Evolutionary conservation across 1,284 basidiomycete genomes (phyloP).

Genomic region (Moesziomyces antarcticus): DNA sequence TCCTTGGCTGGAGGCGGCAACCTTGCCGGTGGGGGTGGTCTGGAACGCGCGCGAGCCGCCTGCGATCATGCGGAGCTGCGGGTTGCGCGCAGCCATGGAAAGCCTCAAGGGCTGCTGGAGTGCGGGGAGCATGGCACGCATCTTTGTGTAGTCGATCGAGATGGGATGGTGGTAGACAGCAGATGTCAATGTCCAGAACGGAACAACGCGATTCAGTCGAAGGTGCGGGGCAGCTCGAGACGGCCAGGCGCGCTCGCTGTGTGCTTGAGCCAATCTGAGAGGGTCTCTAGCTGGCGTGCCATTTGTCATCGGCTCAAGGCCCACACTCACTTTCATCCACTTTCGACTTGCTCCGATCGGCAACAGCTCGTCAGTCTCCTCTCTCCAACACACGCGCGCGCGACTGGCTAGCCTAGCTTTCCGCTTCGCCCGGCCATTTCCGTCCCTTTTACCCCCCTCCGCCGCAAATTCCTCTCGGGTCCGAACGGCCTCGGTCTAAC

Average conservation of each 20-base stretch:
- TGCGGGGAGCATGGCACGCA: slow-evolving; percentile 42
- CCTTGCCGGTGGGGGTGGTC: slow-evolving; percentile 29
- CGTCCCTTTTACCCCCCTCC: slow-evolving; percentile 7
- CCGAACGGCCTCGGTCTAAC: slow-evolving; percentile 16
- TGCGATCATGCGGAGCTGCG: slow-evolving; percentile 55
- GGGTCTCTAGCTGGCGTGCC: not conserved
- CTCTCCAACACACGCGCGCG: slow-evolving; percentile 7
- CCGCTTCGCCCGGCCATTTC: slow-evolving; percentile 37
- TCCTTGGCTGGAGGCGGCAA: slow-evolving; percentile 46
- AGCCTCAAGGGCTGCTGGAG: slow-evolving; percentile 54
- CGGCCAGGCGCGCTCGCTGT: not conserved
- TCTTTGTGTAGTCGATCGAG: slow-evolving; percentile 7
- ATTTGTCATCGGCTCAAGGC: slow-evolving; percentile 14
- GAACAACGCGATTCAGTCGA: not conserved
- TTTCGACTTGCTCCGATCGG: slow-evolving; percentile 28
- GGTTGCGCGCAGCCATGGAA: slow-evolving; percentile 47
- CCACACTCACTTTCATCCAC: slow-evolving; percentile 11
- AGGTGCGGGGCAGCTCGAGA: slow-evolving; percentile 11
- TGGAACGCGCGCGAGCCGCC: slow-evolving; percentile 54
- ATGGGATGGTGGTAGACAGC: not conserved
- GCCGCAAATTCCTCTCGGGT: slow-evolving; percentile 3
- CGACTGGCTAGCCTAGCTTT: not conserved
- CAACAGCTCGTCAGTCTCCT: not conserved
- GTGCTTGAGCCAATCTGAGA: slow-evolving; percentile 12
- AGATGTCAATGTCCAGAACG: not conserved